Base-by-base conservation (phyloP, 345 rosid species). In the Populus deltoides region DNA sequence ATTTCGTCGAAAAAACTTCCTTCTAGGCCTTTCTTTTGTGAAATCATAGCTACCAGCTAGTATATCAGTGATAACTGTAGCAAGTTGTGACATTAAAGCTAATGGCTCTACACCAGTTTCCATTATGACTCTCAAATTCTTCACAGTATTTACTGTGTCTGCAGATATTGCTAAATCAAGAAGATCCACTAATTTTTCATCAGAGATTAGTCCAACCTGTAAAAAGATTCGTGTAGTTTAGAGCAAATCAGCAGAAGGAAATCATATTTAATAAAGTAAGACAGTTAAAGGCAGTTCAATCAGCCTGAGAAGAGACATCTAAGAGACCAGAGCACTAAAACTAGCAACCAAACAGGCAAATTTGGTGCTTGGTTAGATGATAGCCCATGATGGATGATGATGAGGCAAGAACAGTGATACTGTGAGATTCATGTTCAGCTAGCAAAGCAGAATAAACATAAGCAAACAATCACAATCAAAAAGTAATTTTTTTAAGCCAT, bases 101-200 rank as follows among this genome's bases (percentile, higher is more conserved):
- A 97, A 83, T 49, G 99, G 98, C 82, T 97, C 99, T 57, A 92
- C 92, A 5, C 98, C 92, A 8, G 93, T 88, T 86, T 97, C 99
- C 98, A 97, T 92, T 86, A 97, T 89, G 79, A 79, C 82, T 77
- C 99, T 89, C 83, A 97, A 82, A 71, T 85, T 91, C 97, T 94
- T 97, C 69, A 96, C 98, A 1, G 99, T 96, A 87, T 96, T 96
- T 39, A 94, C 94, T 1, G 99, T 92, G 85, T 97, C 99, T 15
- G 99, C 99, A 47, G 99, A 97, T 86, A 97, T 83, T 70, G 99
- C 99, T 76, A 97, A 83, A 88, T 97, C 99, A 76, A 97, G 99
- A 88, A 97, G 98, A 88, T 92, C 98, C 75, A 97, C 93, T 84
- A 97, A 75, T 82, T 92, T 97, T 83, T 97, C 99, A 86, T 97